phyloP scores from a whole-genome alignment of 768 basidiomycete species.

The Amylocystis lapponica region DNA sequence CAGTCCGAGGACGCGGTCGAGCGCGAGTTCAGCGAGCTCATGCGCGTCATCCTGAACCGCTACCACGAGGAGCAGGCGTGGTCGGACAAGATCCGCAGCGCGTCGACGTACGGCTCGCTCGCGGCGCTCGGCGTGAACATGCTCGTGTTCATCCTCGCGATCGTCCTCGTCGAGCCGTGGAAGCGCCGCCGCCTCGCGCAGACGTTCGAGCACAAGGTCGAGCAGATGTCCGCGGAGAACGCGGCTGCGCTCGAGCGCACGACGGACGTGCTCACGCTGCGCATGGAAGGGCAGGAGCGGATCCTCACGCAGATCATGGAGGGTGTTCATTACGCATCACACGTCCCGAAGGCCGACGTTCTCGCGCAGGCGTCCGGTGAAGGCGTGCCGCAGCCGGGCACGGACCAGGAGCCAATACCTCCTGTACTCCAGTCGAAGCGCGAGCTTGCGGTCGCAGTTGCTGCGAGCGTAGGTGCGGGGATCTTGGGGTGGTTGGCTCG shows the following conservation, averaged over 20 bases:
- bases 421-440: constrained; percentile 9
- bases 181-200: constrained; percentile 82
- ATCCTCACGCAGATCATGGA: constrained; percentile 26
- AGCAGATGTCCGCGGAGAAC: constrained; percentile 30
- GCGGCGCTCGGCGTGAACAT: constrained; percentile 85
- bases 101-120: constrained; percentile 89
- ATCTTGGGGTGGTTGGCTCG: constrained; percentile 24
- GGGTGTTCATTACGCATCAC: constrained; percentile 10
- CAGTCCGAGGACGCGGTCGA: constrained; percentile 79
- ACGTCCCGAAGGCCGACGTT: constrained; percentile 5
- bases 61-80: constrained; percentile 99
- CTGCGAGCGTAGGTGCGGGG: constrained; percentile 18
- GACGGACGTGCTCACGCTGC: constrained; percentile 41
- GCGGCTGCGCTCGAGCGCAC: constrained; percentile 38
- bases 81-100: constrained; percentile 97
- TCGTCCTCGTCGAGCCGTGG: constrained; percentile 93
- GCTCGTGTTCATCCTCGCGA: constrained; percentile 84
- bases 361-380: constrained; percentile 11
- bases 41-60: constrained; percentile 81
- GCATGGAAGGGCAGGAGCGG: constrained; percentile 43
- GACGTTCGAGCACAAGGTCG: constrained; percentile 83
- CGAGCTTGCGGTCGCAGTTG: constrained; percentile 17
- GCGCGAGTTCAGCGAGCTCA: constrained; percentile 78
- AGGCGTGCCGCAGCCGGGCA: background rate
- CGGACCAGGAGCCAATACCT: constrained; percentile 9